phyloP scores from a whole-genome alignment of 768 basidiomycete species.

The Kondoa subrosea region DNA sequence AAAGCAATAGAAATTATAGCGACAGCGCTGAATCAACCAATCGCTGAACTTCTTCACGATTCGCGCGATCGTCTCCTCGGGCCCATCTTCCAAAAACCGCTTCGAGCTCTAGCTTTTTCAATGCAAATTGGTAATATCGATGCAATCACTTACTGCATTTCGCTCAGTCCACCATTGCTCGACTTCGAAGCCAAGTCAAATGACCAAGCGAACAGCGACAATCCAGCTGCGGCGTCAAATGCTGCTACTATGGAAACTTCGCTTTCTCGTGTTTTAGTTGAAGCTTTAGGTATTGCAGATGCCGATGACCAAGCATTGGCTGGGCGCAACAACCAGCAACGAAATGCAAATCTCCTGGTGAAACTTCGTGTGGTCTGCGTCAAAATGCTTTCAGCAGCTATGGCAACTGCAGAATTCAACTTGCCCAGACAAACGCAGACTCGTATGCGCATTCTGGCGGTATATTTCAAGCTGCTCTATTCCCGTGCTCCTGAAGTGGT shows the following conservation, averaged over 20 bases:
- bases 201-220: not conserved
- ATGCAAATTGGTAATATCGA: constrained; percentile 98
- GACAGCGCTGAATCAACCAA: constrained; percentile 50
- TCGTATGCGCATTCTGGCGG: constrained; percentile 67
- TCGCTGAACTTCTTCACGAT: constrained; percentile 61
- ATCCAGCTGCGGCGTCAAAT: not conserved
- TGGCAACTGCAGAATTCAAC: constrained; percentile 88
- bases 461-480: constrained; percentile 97
- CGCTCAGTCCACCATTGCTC: constrained; percentile 68
- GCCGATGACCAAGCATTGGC: constrained; percentile 76
- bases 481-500: constrained; percentile 79
- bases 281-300: constrained; percentile 85
- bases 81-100: constrained; percentile 86
- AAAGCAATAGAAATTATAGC: constrained; percentile 62
- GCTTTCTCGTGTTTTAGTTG: constrained; percentile 41
- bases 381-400: constrained; percentile 76
- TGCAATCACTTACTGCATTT: constrained; percentile 82
- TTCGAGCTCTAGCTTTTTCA: constrained; percentile 79
- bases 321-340: constrained; percentile 55
- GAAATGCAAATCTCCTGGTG: constrained; percentile 61
- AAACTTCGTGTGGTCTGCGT: constrained; percentile 88
- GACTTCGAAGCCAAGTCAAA: constrained; percentile 44
- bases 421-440: constrained; percentile 56
- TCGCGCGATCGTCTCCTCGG: constrained; percentile 76
- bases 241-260: constrained; percentile 10